Evolutionary conservation across 176 grass and related monocot genomes (phyloP), one percentile per base, ranked within the genome.

Genomic region (Carex cristatella): DNA sequence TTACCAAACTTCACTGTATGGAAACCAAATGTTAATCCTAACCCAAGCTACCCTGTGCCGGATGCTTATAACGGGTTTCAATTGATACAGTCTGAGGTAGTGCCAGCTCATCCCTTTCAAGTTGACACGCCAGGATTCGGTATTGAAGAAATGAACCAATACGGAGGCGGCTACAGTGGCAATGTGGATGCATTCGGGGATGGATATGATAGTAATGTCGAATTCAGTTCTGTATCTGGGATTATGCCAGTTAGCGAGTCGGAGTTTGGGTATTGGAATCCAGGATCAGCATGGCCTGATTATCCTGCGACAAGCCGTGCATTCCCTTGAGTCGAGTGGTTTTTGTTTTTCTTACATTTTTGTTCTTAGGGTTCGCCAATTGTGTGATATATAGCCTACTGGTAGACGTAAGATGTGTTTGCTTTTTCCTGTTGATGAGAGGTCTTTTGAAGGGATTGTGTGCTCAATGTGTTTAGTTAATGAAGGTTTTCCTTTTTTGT

Each of bases 191-290:
- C 51, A 57, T 78, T 78, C 57, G 13, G 74, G 5, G 74, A 51
- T 10, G 74, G 2, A 79, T 79, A 33, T n/a, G 74, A 58, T 16
- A 58, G 51, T 35, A 79, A 33, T 35, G 30, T 33, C 10, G 79
- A 82, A 30, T 65, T 65, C 0, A 37, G 38, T 65, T 51, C 79
- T 49, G 7, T 81, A 2, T 48, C 60, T 19, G 79, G 11, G 18
- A 2, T 12, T 65, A 23, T 81, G 23, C 18, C 57, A 7, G n/a
- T 44, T 13, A 65, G 13, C 55, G 79, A 4, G 57, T 82, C 79
- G 23, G 60, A 61, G 35, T 82, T 49, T 30, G 57, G 79, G 10
- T 82, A 82, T 9, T 82, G 79, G 79, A 82, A 82, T n/a, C 61
- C 38, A 49, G 35, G 60, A 82, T 61, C 61, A n/a, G 10, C 79